Conservation (phyloP, 305 asterid species). For the Withania somnifera region DNA sequence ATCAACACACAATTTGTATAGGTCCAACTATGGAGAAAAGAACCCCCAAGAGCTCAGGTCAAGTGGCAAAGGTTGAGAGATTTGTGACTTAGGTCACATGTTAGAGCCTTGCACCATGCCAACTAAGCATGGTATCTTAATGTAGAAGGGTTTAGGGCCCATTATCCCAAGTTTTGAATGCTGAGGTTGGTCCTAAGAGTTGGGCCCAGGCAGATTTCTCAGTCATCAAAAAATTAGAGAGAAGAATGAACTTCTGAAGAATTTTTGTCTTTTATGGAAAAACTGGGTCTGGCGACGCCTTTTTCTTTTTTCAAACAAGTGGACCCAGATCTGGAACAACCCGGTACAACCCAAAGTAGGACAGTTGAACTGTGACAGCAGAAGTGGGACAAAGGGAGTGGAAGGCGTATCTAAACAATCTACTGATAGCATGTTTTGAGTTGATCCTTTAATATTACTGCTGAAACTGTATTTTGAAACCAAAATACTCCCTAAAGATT, state of each 20-base stretch:
- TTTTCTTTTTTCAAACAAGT: not conserved
- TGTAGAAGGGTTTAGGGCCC: not conserved
- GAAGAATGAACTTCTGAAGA: not conserved
- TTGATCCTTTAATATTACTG: not conserved
- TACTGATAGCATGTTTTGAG: not conserved
- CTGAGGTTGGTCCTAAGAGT: not conserved
- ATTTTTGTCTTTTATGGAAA: not conserved
- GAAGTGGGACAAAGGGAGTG: not conserved
- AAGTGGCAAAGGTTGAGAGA: not conserved
- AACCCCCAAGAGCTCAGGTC: not conserved
- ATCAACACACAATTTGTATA: not conserved
- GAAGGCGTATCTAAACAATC: not conserved
- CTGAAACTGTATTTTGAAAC: not conserved
- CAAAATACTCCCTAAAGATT: not conserved
- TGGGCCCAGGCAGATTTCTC: not conserved
- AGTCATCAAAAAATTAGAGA: not conserved
- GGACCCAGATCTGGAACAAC: not conserved
- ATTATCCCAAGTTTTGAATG: not conserved
- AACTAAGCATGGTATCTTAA: not conserved
- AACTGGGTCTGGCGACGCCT: not conserved
- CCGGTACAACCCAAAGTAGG: not conserved
- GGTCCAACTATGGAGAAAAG: not conserved
- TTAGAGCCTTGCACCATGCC: not conserved
- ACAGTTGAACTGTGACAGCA: not conserved
- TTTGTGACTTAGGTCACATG: not conserved